Conservation (phyloP, 2,329 filamentous ascomycete genomes). For the Fusarium staphyleae region DNA sequence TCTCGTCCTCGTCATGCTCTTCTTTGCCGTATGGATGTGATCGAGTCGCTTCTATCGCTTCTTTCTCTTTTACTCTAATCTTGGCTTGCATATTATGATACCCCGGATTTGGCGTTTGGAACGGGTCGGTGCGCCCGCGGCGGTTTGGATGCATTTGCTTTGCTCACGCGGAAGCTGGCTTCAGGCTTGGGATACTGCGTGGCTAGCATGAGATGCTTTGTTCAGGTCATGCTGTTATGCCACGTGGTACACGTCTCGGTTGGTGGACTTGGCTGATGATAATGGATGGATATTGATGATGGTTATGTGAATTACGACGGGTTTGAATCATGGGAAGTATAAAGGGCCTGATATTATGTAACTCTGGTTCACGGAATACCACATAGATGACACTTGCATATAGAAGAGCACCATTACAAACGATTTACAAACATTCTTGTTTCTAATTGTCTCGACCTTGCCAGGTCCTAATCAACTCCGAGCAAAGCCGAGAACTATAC, state of each 20-base stretch:
- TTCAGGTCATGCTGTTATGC: slow-evolving; percentile 19
- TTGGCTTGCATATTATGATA: slow-evolving; percentile 37
- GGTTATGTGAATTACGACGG: slow-evolving; percentile 29
- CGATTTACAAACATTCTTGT: background rate
- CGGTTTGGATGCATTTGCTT: slow-evolving; percentile 3
- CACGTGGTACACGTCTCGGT: slow-evolving; percentile 16
- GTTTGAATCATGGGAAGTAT: slow-evolving; percentile 7
- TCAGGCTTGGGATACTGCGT: slow-evolving; percentile 17
- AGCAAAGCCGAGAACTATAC: background rate
- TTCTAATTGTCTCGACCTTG: background rate
- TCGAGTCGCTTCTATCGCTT: background rate
- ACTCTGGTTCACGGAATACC: background rate
- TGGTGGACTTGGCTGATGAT: slow-evolving; percentile 32
- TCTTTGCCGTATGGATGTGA: slow-evolving; percentile 42
- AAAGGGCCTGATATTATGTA: background rate
- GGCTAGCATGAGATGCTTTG: background rate
- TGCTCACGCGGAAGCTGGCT: slow-evolving; percentile 4
- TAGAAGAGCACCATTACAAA: slow-evolving; percentile 5
- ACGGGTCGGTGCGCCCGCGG: slow-evolving; percentile 32
- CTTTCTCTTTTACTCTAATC: slow-evolving; percentile 9
- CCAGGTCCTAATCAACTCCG: background rate
- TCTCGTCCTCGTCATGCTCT: slow-evolving; percentile 42
- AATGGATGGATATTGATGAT: slow-evolving; percentile 35
- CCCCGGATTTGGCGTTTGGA: slow-evolving; percentile 39
- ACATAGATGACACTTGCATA: slow-evolving; percentile 6